Evolutionary conservation across 768 basidiomycete species (phyloP), one percentile per base, ranked within the genome.

Genomic region (Asterophora parasitica): DNA sequence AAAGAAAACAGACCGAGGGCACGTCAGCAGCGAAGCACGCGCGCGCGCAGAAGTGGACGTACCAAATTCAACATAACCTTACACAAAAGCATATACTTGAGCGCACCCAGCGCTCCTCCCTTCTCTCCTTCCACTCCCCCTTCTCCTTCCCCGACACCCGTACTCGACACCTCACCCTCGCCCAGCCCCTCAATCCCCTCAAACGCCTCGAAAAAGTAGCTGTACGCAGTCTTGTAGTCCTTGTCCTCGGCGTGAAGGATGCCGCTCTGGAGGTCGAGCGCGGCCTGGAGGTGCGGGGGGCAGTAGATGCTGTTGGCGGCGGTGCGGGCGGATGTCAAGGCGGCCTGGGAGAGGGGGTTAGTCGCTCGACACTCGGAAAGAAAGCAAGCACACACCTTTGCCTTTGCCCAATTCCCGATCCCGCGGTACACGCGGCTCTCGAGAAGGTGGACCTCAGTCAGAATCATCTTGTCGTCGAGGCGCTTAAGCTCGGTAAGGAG

Each of bases 71-170:
- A 74, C 95, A 99, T 99, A 62, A 99, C 85, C 65, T 99, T 98
- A 68, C 96, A 99, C 37, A 97, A 66, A 12, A 97, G 75, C 95
- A 98, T 96, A 67, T 99, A 98, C 68, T 99, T 98, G 55, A 99
- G 73, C 4, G 92, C 92, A 1, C 78, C 81, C 15, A 96, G 72
- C 5, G 44, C 44, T 0, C 92, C 92, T 0, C 68, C 8, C 30
- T 9, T 31, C 30, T 12, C 30, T 23, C 23, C 23, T 23, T 23
- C 23, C 23, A 23, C 23, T 23, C 23, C 23, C 23, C 23, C 23
- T n/a, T n/a, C n/a, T n/a, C n/a, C n/a, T n/a, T n/a, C n/a, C n/a
- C n/a, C n/a, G n/a, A n/a, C 23, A 23, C 23, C 23, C 23, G 23
- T 6, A 23, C 23, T 6, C 23, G 23, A 23, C 23, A 23, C 23